Base-by-base conservation (phyloP, 2,329 filamentous ascomycete genomes). In the Aplosporella prunicola region DNA sequence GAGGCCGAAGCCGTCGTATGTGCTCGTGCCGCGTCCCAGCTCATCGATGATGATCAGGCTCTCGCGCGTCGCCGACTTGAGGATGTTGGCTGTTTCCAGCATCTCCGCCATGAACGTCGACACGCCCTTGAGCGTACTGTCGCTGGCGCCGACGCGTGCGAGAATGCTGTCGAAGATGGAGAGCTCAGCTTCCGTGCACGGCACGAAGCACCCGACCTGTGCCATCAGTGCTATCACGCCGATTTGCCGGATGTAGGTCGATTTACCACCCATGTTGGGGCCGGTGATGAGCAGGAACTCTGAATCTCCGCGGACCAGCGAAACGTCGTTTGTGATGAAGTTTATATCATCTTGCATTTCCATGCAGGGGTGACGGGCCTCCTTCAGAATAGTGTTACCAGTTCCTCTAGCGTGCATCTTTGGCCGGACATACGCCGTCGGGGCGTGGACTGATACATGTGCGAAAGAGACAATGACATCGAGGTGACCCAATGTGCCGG, bases 101-200 rank as follows among this genome's bases (percentile, higher is more conserved):
- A 98, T 98, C 65, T 98, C 91, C 2, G 91, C 91, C 93, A 98
- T 98, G 61, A 98, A 98, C 0, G 91, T 98, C 3, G 86, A 94
- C 2, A 98, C 91, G 23, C 91, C 91, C 63, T 96, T 96, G 45
- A 98, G 80, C 60, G 96, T 91, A 5, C 85, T 93, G 62, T 98
- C 93, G 50, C 83, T 91, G 5, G 91, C 93, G 27, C 93, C 91
- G 0, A 98, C 91, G 49, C 91, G 82, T 0, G 93, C 91, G 25
- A 98, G 80, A 44, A 98, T 94, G 45, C 86, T 91, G 64, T 98
- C 91, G 57, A 95, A 98, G 41, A 98, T 87, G 11, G 85, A 93
- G 29, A 98, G 66, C 60, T 96, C 88, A 10, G 93, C 91, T 56
- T 86, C 80, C 3, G 80, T 68, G 52, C 88, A 95, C 1, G 91